phyloP scores from a whole-genome alignment of 805 yeast genomes.

The Candida taoyuanica region DNA sequence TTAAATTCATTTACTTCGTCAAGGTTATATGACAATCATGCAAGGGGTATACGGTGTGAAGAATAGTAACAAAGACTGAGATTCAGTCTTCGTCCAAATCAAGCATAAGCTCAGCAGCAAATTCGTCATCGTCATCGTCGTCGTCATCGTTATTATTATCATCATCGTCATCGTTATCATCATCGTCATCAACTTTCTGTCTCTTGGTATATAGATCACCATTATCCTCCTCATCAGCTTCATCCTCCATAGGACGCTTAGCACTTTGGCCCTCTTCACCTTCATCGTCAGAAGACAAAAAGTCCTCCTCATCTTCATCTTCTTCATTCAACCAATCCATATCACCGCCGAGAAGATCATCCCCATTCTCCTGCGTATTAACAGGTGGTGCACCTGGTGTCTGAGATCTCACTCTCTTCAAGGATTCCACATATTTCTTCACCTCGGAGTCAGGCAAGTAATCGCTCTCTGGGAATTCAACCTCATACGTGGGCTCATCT shows the following conservation, averaged over 20 bases:
- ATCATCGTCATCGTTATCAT: slow-evolving; percentile 16
- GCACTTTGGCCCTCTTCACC: slow-evolving; percentile 10
- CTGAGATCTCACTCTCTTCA: slow-evolving; percentile 18
- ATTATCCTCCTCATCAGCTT: slow-evolving; percentile 13
- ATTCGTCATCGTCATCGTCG: slow-evolving; percentile 28
- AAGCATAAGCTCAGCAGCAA: slow-evolving; percentile 30
- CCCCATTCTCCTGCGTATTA: slow-evolving; percentile 32
- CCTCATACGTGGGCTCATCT: slow-evolving; percentile 57
- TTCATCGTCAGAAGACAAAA: slow-evolving; percentile 14
- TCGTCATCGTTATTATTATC: slow-evolving; percentile 13
- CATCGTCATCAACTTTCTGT: slow-evolving; percentile 27
- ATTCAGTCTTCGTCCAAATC: slow-evolving; percentile 22
- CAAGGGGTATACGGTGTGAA: too few relatives aligned
- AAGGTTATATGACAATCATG: too few relatives aligned
- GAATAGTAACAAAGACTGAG: too few relatives aligned
- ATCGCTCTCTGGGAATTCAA: slow-evolving; percentile 47
- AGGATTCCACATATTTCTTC: slow-evolving; percentile 28
- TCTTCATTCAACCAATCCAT: slow-evolving; percentile 28
- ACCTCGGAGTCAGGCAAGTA: slow-evolving; percentile 40
- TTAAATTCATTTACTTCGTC: too few relatives aligned
- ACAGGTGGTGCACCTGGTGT: not conserved
- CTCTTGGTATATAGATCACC: slow-evolving; percentile 30
- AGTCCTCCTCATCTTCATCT: slow-evolving; percentile 43
- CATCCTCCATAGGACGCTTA: slow-evolving; percentile 12
- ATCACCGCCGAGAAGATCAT: slow-evolving; percentile 32